Percentiles rank a stretch among this genome's conserved stretches.
These are phyloP conservation scores for Vicia faba DNA, from an alignment of 306 rosid genomes.

Conservation along the genomic window DNA sequence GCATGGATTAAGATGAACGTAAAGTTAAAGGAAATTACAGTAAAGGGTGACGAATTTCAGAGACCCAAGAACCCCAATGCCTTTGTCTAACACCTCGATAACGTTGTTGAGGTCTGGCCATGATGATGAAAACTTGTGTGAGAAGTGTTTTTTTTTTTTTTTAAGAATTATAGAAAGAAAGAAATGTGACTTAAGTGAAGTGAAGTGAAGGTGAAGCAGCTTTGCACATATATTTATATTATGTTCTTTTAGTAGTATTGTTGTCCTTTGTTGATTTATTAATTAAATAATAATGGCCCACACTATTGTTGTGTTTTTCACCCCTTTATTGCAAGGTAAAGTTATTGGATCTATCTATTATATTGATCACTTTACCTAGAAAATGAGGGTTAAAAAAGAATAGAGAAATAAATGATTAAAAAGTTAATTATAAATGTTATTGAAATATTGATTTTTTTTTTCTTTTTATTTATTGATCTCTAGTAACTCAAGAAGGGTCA, in stretches of 20 bases:
- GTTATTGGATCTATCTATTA: constrained; percentile 5
- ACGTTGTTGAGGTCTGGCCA: constrained; percentile 77
- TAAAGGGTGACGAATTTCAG: constrained; percentile 73
- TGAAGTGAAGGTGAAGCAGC: constrained; percentile 36
- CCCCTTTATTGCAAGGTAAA: constrained; percentile 22
- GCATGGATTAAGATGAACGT: too few species aligned
- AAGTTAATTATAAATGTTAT: too few species aligned
- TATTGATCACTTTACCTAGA: neutral
- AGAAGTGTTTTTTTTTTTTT: constrained; percentile 24
- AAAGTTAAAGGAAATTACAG: constrained; percentile 38
- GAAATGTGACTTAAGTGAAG: constrained; percentile 37
- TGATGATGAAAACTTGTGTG: constrained; percentile 39
- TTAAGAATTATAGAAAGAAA: constrained; percentile 17
- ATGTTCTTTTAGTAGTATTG: constrained; percentile 26
- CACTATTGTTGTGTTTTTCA: constrained; percentile 23
- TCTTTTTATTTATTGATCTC: neutral
- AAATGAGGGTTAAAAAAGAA: neutral
- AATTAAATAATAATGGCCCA: constrained; percentile 32
- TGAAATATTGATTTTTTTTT: too few species aligned
- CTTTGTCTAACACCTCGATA: constrained; percentile 80
- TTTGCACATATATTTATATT: constrained; percentile 16
- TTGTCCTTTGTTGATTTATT: constrained; percentile 27
- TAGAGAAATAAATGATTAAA: too few species aligned
- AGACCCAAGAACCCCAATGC: constrained; percentile 95
- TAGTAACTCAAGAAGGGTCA: neutral